These are phyloP conservation scores for Prunus mume DNA, from an alignment of 306 rosid genomes.

Conservation along the genomic window DNA sequence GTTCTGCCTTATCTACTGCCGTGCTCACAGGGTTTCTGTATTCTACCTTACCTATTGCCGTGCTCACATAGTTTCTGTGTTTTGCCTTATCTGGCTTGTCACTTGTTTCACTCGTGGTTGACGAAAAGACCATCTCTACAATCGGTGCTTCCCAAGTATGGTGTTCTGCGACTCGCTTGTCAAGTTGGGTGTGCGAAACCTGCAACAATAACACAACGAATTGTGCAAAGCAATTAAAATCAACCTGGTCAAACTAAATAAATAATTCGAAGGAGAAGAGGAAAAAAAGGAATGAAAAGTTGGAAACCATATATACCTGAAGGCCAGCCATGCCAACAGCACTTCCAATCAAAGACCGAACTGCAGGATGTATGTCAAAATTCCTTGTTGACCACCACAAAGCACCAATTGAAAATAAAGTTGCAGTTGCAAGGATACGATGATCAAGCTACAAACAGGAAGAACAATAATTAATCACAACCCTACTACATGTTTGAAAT, in stretches of 20 bases:
- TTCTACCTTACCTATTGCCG: no score
- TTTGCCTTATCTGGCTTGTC: no score
- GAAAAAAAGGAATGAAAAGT: neutral
- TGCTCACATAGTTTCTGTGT: no score
- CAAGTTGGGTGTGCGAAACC: neutral
- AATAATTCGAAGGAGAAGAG: neutral
- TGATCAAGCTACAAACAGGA: no score
- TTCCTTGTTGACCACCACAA: constrained; percentile 80
- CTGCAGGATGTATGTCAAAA: constrained; percentile 72
- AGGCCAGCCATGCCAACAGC: constrained; percentile 71
- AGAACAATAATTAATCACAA: no score
- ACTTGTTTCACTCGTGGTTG: no score
- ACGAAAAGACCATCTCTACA: no score
- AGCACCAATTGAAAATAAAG: constrained; percentile 54
- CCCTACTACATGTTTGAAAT: neutral
- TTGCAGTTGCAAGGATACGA: constrained; percentile 67
- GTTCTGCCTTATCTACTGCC: no score
- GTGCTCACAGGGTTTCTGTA: no score
- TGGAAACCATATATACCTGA: constrained; percentile 49
- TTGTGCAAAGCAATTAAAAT: neutral
- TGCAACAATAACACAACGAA: neutral
- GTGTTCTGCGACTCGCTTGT: no score
- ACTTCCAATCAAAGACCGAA: constrained; percentile 61
- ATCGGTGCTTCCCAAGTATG: no score
- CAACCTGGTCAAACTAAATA: neutral